Conservation (phyloP, 164 flowering plant species). For the Vitis rupestris region DNA sequence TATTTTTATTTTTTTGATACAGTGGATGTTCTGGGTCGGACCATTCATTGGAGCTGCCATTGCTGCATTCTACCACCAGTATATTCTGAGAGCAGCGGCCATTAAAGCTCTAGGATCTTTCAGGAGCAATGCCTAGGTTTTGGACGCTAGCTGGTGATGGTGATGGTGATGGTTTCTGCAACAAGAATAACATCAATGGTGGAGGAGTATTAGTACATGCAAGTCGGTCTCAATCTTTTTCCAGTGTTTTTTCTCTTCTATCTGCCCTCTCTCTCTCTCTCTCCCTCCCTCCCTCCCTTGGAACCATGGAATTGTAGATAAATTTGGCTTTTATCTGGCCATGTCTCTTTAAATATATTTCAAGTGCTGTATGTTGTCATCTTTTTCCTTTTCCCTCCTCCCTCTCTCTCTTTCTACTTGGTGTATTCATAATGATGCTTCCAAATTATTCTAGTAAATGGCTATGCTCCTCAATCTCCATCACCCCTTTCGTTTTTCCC, state of each 20-base stretch:
- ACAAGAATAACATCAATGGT: conserved; percentile 5
- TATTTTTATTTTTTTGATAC: conserved; percentile 11
- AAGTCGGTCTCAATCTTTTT: neutral
- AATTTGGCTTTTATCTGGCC: conserved; percentile 3
- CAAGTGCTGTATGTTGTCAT: neutral
- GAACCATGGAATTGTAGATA: conserved; percentile 31
- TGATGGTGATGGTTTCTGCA: neutral
- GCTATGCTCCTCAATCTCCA: too few species aligned
- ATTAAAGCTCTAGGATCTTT: conserved; percentile 89
- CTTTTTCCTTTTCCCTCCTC: neutral
- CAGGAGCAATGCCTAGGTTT: conserved; percentile 56
- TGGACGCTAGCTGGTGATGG: neutral
- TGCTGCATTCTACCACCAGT: conserved; percentile 86
- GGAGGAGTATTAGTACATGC: conserved; percentile 6
- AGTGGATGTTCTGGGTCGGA: conserved; percentile 99
- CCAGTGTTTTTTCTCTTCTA: neutral
- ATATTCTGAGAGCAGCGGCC: conserved; percentile 79
- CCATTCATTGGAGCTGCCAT: conserved; percentile 85
- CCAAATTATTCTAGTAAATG: too few species aligned
- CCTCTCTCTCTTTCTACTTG: neutral
- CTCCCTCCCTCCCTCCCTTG: neutral
- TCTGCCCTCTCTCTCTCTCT: neutral
- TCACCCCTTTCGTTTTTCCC: too few species aligned
- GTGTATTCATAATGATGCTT: neutral
- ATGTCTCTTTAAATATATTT: neutral